Conservation (phyloP, 805 yeast species). For the Sugiyamaella mastotermitis region DNA sequence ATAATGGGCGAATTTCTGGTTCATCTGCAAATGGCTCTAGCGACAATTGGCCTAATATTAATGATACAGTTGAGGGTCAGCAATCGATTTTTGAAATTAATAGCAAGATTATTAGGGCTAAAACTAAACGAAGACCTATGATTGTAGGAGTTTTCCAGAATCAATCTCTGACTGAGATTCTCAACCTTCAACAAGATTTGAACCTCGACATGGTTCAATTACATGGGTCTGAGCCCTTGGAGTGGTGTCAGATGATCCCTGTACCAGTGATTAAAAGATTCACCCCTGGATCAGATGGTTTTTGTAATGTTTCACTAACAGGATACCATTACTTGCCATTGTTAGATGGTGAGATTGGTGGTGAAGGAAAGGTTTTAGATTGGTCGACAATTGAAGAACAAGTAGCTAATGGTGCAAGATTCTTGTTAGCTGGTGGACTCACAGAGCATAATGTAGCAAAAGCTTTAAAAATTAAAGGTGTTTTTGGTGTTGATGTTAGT, state of each 20-base stretch:
- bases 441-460: conserved; percentile 61
- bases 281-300: conserved; percentile 45
- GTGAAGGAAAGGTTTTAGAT: conserved; percentile 76
- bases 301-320: conserved; percentile 28
- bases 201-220: conserved; percentile 76
- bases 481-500: conserved; percentile 89
- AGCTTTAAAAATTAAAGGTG: conserved; percentile 50
- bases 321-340: conserved; percentile 51
- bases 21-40: neutral
- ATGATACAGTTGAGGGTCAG: conserved; percentile 1
- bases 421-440: conserved; percentile 85
- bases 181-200: conserved; percentile 35
- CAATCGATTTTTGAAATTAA: conserved; percentile 16
- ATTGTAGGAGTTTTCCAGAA: conserved; percentile 89
- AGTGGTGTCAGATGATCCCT: conserved; percentile 34
- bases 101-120: conserved; percentile 9
- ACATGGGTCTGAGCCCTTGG: conserved; percentile 69
- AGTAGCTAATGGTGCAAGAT: conserved; percentile 34
- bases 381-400: conserved; percentile 54
- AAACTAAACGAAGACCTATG: conserved; percentile 47
- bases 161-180: conserved; percentile 63
- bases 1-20: neutral
- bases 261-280: conserved; percentile 71
- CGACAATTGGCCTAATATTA: conserved; percentile 5
- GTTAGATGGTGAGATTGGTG: conserved; percentile 85